These are phyloP conservation scores for Aspergillus sp. DNA, from an alignment of 2,329 filamentous ascomycete genomes.

Conservation along the genomic window DNA sequence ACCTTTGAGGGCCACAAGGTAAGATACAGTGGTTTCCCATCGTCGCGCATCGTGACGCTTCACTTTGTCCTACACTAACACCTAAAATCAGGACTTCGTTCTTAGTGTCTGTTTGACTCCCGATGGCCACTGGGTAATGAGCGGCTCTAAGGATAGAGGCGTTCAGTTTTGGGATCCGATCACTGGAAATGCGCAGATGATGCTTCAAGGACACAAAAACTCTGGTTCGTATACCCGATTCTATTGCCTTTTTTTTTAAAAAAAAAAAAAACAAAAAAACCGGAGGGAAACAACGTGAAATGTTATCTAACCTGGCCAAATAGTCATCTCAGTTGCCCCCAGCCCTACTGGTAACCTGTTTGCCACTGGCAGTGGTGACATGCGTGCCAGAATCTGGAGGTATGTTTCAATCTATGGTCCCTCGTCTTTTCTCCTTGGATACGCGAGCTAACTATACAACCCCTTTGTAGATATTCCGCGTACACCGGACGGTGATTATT, in stretches of 20 bases:
- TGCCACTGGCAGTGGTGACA: constrained; percentile 94
- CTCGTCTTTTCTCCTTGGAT: not conserved
- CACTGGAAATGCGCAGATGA: constrained; percentile 91
- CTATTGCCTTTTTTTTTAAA: not conserved
- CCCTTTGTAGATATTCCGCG: constrained; percentile 34
- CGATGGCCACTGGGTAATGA: constrained; percentile 93
- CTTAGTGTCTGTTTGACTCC: constrained; percentile 93
- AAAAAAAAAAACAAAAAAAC: not conserved
- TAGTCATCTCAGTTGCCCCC: constrained; percentile 93
- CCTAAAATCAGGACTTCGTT: constrained; percentile 74
- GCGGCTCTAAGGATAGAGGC: constrained; percentile 92
- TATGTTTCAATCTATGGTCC: constrained; percentile 41
- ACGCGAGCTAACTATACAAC: constrained; percentile 12
- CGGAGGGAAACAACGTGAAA: not conserved
- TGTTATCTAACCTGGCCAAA: constrained; percentile 16
- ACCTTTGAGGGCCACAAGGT: constrained; percentile 97
- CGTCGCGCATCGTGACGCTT: not conserved
- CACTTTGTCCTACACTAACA: not conserved
- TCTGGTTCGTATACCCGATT: constrained; percentile 57
- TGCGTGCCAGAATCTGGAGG: constrained; percentile 97
- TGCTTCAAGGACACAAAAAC: constrained; percentile 99
- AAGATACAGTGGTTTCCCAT: constrained; percentile 35
- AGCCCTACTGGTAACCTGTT: constrained; percentile 86
- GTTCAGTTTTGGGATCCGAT: constrained; percentile 98
- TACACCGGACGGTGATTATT: constrained; percentile 40